phyloP scores from a whole-genome alignment of 192 early-diverging fungal genomes.

The Lobosporangium transversale region DNA sequence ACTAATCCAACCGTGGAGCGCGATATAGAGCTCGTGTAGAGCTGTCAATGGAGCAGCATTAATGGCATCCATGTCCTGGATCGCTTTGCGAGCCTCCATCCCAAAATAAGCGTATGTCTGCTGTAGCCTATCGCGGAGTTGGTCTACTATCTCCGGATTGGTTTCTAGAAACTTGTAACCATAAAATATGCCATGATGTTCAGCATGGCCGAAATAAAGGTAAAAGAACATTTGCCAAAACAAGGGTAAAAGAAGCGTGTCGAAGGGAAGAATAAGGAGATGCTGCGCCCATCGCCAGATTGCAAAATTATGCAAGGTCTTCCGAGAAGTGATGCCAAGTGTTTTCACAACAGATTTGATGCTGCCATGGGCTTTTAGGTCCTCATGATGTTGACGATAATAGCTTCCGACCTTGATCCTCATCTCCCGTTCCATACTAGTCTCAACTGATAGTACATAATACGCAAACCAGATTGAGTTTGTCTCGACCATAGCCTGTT shows the following conservation, averaged over 20 bases:
- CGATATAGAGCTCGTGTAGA: constrained; percentile 56
- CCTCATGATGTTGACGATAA: constrained; percentile 38
- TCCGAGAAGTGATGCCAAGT: constrained; percentile 34
- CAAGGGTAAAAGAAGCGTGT: constrained; percentile 54
- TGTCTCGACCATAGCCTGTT: constrained; percentile 58
- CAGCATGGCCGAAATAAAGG: constrained; percentile 56
- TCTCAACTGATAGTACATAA: constrained; percentile 56
- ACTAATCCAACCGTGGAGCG: constrained; percentile 62
- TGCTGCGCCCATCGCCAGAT: constrained; percentile 65
- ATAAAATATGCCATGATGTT: constrained; percentile 28
- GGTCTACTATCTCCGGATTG: constrained; percentile 39
- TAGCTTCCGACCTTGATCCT: constrained; percentile 40
- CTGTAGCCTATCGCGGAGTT: constrained; percentile 53
- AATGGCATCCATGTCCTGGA: constrained; percentile 7
- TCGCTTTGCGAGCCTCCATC: constrained; percentile 28
- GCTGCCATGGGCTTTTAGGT: constrained; percentile 26
- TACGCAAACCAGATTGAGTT: constrained; percentile 60
- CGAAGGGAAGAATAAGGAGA: constrained; percentile 51
- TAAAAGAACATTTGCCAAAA: constrained; percentile 63
- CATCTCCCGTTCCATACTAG: constrained; percentile 43
- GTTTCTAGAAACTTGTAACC: constrained; percentile 54
- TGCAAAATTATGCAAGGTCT: constrained; percentile 56
- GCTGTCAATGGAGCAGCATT: constrained; percentile 17
- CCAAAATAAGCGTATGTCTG: constrained; percentile 52
- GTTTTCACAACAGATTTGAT: constrained; percentile 50